A percentile compares a stretch with the other conserved stretches of the same genome.
phyloP scores from a whole-genome alignment of 1,284 basidiomycete genomes.

The Melampsora americana region DNA sequence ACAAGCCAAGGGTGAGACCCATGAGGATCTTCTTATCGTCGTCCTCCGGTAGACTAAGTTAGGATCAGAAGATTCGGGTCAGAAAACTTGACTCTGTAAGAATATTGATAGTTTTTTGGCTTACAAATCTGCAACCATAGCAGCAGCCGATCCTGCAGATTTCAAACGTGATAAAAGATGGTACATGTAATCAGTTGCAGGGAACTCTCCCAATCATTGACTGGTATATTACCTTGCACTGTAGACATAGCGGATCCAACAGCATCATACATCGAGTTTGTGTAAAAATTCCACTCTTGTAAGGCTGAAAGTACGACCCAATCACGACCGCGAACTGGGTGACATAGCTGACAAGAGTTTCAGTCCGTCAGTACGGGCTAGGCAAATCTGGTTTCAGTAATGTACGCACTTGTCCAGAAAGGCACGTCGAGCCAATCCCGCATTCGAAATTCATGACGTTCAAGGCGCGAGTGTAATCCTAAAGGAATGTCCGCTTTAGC shows the following conservation, averaged over 20 bases:
- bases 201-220: neutral
- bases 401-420: conserved; percentile 29
- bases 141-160: conserved; percentile 14
- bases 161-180: neutral
- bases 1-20: conserved; percentile 7
- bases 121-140: conserved; percentile 41
- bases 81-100: neutral
- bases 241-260: conserved; percentile 30
- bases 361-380: neutral
- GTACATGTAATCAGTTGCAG: neutral
- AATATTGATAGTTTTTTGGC: neutral
- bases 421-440: conserved; percentile 18
- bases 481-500: neutral
- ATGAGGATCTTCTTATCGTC: conserved; percentile 15
- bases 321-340: conserved; percentile 32
- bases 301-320: conserved; percentile 40
- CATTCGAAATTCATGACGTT: conserved; percentile 42
- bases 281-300: conserved; percentile 44
- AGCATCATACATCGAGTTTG: conserved; percentile 35
- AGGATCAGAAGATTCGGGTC: neutral
- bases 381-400: neutral
- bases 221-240: conserved; percentile 25
- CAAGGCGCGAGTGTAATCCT: conserved; percentile 37
- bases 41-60: conserved; percentile 5
- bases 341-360: conserved; percentile 15